Conservation (phyloP, 768 basidiomycete genomes). For the Hericium rajendrae region DNA sequence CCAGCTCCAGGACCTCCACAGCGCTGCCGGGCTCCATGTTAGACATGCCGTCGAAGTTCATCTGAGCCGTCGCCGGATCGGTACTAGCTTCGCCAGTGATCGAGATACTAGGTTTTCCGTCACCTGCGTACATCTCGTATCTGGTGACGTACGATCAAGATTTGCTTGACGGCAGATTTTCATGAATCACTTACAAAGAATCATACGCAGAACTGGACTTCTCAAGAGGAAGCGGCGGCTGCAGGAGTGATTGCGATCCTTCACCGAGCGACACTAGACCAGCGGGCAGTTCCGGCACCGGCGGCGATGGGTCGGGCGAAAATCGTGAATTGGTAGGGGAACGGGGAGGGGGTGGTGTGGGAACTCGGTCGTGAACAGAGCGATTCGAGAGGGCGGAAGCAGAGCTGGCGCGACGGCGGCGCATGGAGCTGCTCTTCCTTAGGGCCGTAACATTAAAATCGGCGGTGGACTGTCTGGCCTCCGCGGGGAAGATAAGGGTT, state of each 20-base stretch:
- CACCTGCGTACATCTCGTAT: constrained; percentile 73
- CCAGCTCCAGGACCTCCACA: constrained; percentile 71
- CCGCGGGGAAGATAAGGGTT: constrained; percentile 73
- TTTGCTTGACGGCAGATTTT: constrained; percentile 9
- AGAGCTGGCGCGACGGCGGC: constrained; percentile 52
- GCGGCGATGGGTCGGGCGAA: constrained; percentile 57
- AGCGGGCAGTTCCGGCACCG: constrained; percentile 54
- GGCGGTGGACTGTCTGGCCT: constrained; percentile 44
- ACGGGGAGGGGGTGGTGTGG: constrained; percentile 78
- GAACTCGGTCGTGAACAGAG: constrained; percentile 72
- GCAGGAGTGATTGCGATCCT: constrained; percentile 26
- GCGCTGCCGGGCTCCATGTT: constrained; percentile 47
- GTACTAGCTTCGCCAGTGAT: constrained; percentile 25
- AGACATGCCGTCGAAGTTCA: constrained; percentile 15
- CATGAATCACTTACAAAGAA: constrained; percentile 51
- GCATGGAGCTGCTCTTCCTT: constrained; percentile 26
- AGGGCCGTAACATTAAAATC: constrained; percentile 34
- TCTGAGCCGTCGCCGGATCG: constrained; percentile 15
- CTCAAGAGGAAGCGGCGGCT: constrained; percentile 37
- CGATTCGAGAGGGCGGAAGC: constrained; percentile 49
- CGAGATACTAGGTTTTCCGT: constrained; percentile 31
- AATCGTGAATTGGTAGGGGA: constrained; percentile 46
- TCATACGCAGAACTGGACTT: constrained; percentile 68
- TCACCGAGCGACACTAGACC: constrained; percentile 32
- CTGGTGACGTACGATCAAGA: constrained; percentile 27